Evolutionary conservation across 202 grass and related monocot species (phyloP).

Genomic region (Digitaria exilis): DNA sequence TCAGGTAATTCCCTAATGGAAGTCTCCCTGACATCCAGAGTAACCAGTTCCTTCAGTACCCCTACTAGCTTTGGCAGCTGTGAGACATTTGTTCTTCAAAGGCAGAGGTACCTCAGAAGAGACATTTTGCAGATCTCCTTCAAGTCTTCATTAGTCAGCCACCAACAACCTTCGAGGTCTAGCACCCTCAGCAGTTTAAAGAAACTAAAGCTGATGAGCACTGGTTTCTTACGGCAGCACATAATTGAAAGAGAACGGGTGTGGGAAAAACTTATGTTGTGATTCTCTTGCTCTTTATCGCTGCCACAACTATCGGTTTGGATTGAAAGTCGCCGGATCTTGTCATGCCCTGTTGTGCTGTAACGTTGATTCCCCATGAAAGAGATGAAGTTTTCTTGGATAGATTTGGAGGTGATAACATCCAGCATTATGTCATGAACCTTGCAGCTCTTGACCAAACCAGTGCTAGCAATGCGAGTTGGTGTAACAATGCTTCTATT

Average conservation of each 20-base stretch:
- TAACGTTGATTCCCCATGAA: not conserved
- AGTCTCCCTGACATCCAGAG: not conserved
- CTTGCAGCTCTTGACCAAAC: not conserved
- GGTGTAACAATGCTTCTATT: constrained; percentile 22
- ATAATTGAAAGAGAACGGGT: not conserved
- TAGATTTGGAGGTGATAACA: not conserved
- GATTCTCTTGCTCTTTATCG: not conserved
- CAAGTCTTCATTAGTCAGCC: not conserved
- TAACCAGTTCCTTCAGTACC: constrained; percentile 15
- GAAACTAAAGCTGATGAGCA: not conserved
- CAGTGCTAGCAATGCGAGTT: not conserved
- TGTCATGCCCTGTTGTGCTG: not conserved
- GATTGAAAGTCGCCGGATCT: constrained; percentile 2
- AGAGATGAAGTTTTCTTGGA: constrained; percentile 27
- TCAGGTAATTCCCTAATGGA: not conserved
- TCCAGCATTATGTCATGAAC: constrained; percentile 42
- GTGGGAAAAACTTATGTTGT: not conserved
- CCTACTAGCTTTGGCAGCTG: not conserved
- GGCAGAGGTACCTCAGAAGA: constrained; percentile 21
- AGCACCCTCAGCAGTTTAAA: constrained; percentile 19
- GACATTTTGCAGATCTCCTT: constrained; percentile 8
- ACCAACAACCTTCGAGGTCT: constrained; percentile 22
- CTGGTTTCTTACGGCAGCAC: not conserved
- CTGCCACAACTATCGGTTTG: not conserved
- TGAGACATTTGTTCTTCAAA: constrained; percentile 15